Base-by-base conservation (phyloP, 306 rosid species). In the Corylus heterophylla region DNA sequence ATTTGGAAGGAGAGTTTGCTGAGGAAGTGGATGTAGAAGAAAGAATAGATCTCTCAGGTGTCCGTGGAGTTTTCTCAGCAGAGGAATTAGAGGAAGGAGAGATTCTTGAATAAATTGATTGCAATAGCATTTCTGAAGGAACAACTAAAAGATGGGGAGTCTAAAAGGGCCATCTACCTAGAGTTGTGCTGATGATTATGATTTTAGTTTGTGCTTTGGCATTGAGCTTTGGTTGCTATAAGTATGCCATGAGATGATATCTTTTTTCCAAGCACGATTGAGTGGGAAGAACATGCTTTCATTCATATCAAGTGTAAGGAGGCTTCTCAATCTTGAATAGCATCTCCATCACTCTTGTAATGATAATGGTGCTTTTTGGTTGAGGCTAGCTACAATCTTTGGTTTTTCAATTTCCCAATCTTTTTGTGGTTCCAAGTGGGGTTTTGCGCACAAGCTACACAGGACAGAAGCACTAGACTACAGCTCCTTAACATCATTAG, bases 81-180 rank as follows among this genome's bases (percentile, higher is more conserved):
- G 87, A 83, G 12, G 97, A 89, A 47, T 74, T 91, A 77, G 97
- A 91, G 89, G 98, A 92, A 81, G 98, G 98, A 74, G 96, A 95
- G 88, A 92, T 92, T 79, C 61, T 29, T 56, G 90, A 92, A 52
- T 95, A 82, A 82, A 80, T 50, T 35, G 78, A 25, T 22, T 13
- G 22, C 71, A 0, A 0, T 42, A 16, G 7, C 12, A 74, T 68
- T 55, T 44, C 75, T 39, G 5, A 20, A 4, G 27, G 62, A 4
- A 5, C 18, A 61, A 62, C 61, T 39, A 39, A n/a, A 62, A 62
- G 49, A n/a, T n/a, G 69, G 69, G 74, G 13, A 59, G 17, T 59
- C 16, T 42, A 39, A 42, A n/a, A 42, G 44, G 72, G 39, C 50
- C 72, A 68, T 8, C 72, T 68, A 16, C 72, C 8, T 2, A n/a